Percentiles rank a stretch among this genome's conserved stretches.
Conservation (phyloP, 2,329 filamentous ascomycete species). For the Hypoxylon sp. region DNA sequence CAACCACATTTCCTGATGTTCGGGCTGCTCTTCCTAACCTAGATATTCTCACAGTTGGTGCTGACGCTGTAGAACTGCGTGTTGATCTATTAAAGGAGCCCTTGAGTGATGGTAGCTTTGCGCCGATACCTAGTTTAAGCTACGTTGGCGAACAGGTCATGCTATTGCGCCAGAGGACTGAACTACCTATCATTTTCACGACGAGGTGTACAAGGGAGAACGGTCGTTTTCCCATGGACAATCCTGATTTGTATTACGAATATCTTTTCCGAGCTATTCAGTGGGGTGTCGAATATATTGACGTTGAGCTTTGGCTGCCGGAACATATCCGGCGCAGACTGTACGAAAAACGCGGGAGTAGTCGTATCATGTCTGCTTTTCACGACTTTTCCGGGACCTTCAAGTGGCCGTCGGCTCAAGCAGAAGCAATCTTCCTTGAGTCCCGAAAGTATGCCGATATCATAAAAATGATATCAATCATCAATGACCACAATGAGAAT, state of each 20-base stretch:
- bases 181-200: conserved; percentile 92
- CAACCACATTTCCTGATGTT: conserved; percentile 89
- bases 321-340: conserved; percentile 79
- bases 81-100: conserved; percentile 86
- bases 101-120: conserved; percentile 72
- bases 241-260: conserved; percentile 80
- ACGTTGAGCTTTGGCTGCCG: conserved; percentile 89
- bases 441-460: conserved; percentile 85
- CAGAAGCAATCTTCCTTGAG: conserved; percentile 78
- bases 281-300: conserved; percentile 91
- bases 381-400: conserved; percentile 90
- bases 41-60: conserved; percentile 88
- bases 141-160: conserved; percentile 91
- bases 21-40: conserved; percentile 86
- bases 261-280: conserved; percentile 89
- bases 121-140: conserved; percentile 80
- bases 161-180: conserved; percentile 85
- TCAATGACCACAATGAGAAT: conserved; percentile 86
- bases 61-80: conserved; percentile 87
- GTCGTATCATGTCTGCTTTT: conserved; percentile 91
- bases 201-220: conserved; percentile 87
- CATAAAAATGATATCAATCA: conserved; percentile 91
- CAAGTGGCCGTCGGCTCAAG: conserved; percentile 83
- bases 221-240: conserved; percentile 86
- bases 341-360: conserved; percentile 80